phyloP scores from a whole-genome alignment of 768 basidiomycete species.

The Auriscalpium microsporum region DNA sequence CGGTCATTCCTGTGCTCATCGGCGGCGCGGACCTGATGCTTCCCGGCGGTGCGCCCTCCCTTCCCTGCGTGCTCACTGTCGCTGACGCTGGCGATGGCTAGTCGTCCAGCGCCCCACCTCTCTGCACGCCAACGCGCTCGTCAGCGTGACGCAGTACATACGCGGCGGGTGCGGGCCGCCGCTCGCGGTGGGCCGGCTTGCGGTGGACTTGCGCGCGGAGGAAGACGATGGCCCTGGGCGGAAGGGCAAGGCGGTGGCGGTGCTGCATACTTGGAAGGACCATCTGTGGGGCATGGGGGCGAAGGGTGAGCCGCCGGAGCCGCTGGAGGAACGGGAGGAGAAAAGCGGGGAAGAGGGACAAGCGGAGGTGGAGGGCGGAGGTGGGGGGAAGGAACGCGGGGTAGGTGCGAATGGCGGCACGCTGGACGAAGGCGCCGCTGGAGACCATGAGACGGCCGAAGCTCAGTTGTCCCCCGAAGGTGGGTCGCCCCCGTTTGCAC shows the following conservation, averaged over 20 bases:
- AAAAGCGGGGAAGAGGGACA: constrained; percentile 2
- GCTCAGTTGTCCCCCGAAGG: constrained; percentile 20
- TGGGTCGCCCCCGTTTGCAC: background rate
- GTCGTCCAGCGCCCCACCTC: constrained; percentile 47
- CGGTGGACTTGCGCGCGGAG: constrained; percentile 26
- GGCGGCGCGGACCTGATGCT: constrained; percentile 88
- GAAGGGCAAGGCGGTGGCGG: constrained; percentile 67
- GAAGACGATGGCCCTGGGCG: constrained; percentile 28
- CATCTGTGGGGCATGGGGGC: constrained; percentile 62
- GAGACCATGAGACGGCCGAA: background rate
- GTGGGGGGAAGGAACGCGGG: background rate
- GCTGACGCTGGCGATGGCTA: constrained; percentile 25
- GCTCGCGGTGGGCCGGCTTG: constrained; percentile 71
- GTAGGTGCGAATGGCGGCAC: background rate
- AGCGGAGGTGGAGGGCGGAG: constrained; percentile 5
- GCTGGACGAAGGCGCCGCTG: constrained; percentile 2
- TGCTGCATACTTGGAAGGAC: constrained; percentile 74
- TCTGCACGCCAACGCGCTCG: constrained; percentile 42
- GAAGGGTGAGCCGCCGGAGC: constrained; percentile 49
- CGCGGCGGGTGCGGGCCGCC: constrained; percentile 38
- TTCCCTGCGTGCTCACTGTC: background rate
- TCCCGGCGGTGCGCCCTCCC: constrained; percentile 58
- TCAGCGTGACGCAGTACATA: constrained; percentile 48
- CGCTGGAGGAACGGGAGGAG: constrained; percentile 7
- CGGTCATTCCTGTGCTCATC: constrained; percentile 62